phyloP scores from a whole-genome alignment of 192 early-diverging fungal species.

The Coemansia interrupta region DNA sequence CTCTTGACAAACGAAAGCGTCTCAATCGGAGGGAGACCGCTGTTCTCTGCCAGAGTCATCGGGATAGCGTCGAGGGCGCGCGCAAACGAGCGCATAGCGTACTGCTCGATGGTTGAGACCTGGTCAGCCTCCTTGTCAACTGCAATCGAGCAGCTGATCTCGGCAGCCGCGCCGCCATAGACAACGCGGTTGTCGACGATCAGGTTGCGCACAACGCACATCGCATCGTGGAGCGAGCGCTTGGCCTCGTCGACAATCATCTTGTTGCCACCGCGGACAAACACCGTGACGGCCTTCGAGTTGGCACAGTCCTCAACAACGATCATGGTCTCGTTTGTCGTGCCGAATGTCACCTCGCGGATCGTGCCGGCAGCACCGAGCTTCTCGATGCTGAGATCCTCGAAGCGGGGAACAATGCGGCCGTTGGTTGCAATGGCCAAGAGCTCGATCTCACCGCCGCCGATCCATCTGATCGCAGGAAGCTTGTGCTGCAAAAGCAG shows the following conservation, averaged over 20 bases:
- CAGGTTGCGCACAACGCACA: constrained; percentile 98
- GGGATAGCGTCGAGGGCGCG: constrained; percentile 93
- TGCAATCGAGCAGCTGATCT: constrained; percentile 92
- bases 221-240: constrained; percentile 95
- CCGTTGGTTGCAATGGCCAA: constrained; percentile 99
- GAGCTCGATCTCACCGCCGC: constrained; percentile 98
- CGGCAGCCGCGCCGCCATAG: constrained; percentile 98
- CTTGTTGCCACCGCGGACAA: constrained; percentile 98
- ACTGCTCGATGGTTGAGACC: constrained; percentile 92
- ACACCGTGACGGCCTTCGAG: constrained; percentile 92
- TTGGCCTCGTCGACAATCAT: constrained; percentile 99
- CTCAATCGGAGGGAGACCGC: constrained; percentile 93
- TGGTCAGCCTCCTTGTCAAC: constrained; percentile 87
- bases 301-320: constrained; percentile 99
- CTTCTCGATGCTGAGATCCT: constrained; percentile 84
- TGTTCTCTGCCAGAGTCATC: constrained; percentile 93
- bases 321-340: constrained; percentile 98
- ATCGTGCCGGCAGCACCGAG: constrained; percentile 92
- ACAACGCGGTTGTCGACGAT: constrained; percentile 97
- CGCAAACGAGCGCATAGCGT: constrained; percentile 99
- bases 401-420: constrained; percentile 99
- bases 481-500: constrained; percentile 95
- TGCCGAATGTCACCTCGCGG: constrained; percentile 93
- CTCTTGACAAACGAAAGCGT: constrained; percentile 94
- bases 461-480: constrained; percentile 98